Evolutionary conservation across 2,329 filamentous ascomycete species (phyloP).

Genomic region (Epichloe elymi): DNA sequence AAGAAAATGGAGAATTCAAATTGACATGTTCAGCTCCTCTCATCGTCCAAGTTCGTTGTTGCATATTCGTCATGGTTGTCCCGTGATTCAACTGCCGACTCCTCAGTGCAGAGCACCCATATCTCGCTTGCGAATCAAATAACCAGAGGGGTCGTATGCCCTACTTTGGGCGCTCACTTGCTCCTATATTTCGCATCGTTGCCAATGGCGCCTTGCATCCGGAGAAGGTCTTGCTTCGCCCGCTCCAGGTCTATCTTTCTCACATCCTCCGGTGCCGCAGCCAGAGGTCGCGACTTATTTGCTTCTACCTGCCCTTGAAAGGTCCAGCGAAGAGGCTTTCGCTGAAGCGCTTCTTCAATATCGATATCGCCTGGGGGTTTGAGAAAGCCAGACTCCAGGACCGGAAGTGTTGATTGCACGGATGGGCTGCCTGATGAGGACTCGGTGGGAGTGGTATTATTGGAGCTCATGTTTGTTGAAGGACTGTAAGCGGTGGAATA

Average conservation of each 20-base stretch:
- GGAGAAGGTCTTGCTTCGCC: slow-evolving; percentile 33
- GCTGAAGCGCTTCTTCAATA: slow-evolving; percentile 29
- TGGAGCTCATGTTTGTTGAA: background rate
- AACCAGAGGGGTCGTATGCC: background rate
- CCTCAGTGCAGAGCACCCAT: background rate
- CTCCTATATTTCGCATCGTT: background rate
- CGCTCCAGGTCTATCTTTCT: slow-evolving; percentile 29
- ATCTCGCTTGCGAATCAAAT: background rate
- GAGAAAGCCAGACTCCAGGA: slow-evolving; percentile 22
- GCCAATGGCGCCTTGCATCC: slow-evolving; percentile 17
- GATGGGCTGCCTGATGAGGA: background rate
- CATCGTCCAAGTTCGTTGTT: background rate
- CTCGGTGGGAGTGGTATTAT: background rate
- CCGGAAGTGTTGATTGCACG: slow-evolving; percentile 18
- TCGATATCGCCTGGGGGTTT: slow-evolving; percentile 27
- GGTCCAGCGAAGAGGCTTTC: slow-evolving; percentile 29
- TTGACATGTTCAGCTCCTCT: background rate
- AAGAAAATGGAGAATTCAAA: background rate
- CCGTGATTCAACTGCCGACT: background rate
- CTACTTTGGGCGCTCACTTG: background rate
- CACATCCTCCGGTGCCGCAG: slow-evolving; percentile 17
- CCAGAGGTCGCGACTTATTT: slow-evolving; percentile 14
- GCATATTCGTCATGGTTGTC: background rate
- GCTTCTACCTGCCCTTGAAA: slow-evolving; percentile 23
- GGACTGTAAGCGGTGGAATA: background rate